Base-by-base conservation (phyloP, 2,329 filamentous ascomycete genomes). In the Chaetomium sp. region DNA sequence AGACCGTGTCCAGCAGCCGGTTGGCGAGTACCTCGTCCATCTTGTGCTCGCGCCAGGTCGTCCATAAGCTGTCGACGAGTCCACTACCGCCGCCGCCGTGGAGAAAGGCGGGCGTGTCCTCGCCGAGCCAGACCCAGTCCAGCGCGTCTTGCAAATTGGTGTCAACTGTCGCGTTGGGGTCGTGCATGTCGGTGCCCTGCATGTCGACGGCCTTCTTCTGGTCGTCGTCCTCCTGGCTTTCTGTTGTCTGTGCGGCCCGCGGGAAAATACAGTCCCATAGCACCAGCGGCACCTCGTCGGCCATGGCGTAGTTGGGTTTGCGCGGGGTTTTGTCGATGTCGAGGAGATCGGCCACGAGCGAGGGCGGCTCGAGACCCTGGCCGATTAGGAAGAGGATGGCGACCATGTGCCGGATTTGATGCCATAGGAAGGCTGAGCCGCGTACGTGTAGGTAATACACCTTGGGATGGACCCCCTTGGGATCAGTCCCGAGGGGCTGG, bases 211-310 rank as follows among this genome's bases (percentile, higher is more conserved):
- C 19, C 32, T 54, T 49, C 9, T 4, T 38, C 9, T n/a, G 56
- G 6, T 41, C 60, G 14, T 61, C 57, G 54, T 64, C 54, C n/a
- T 76, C 66, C 45, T 73, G 72, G 0, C 19, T 27, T 27, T 27
- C 19, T 27, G 19, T 27, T 27, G 19, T 27, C 19, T 27, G 19
- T 3, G 19, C 19, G 2, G 19, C 19, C 2, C 19, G 19, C 19
- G 89, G 89, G 70, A 96, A 99, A 37, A 95, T 79, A 71, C 92
- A 97, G 72, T 97, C 90, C 92, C 92, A 97, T 5, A 99, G 81
- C 12, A 97, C 94, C 7, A 99, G 80, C 2, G 94, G 92, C 33
- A 85, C 82, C 68, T 97, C 92, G 49, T 86, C 85, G 1, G 94
- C 94, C 84, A 99, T 95, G 66, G 88, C 83, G 72, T 97, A 99